Conservation (phyloP, 331 rosid species). For the Malus hybrid region DNA sequence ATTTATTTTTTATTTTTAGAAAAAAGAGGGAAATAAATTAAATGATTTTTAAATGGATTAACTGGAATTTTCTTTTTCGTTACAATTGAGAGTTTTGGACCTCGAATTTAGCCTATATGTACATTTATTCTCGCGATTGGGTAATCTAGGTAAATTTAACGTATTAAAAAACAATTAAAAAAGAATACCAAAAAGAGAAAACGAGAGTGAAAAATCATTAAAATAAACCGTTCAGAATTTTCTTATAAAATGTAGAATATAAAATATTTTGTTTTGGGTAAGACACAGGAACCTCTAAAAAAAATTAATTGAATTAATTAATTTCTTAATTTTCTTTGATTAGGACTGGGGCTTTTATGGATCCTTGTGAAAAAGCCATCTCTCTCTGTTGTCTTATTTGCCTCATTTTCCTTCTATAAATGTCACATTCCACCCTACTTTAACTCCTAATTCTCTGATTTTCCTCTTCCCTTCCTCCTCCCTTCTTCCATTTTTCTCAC, state of each 20-base stretch:
- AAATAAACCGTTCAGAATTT: neutral
- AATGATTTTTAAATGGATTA: neutral
- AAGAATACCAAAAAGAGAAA: neutral
- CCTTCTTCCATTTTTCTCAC: neutral
- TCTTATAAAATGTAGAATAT: neutral
- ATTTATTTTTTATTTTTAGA: too few species aligned
- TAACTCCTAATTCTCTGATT: constrained; percentile 16
- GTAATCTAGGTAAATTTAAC: neutral
- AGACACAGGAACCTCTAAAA: constrained; percentile 19
- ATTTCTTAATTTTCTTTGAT: constrained; percentile 12
- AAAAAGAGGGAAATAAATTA: too few species aligned
- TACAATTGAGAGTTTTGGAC: neutral
- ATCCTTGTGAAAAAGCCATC: constrained; percentile 20
- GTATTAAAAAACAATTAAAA: too few species aligned
- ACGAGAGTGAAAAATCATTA: neutral
- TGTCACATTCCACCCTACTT: neutral
- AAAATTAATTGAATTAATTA: neutral
- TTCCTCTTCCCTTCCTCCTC: neutral
- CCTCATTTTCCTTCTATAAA: constrained; percentile 50
- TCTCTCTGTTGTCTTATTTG: constrained; percentile 9
- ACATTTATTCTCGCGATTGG: too few species aligned
- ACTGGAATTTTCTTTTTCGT: neutral
- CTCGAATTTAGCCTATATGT: too few species aligned
- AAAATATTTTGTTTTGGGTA: neutral
- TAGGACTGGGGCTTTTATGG: constrained; percentile 16